Base-by-base conservation (phyloP, 495 filamentous ascomycete species). In the Penicillium lividum region DNA sequence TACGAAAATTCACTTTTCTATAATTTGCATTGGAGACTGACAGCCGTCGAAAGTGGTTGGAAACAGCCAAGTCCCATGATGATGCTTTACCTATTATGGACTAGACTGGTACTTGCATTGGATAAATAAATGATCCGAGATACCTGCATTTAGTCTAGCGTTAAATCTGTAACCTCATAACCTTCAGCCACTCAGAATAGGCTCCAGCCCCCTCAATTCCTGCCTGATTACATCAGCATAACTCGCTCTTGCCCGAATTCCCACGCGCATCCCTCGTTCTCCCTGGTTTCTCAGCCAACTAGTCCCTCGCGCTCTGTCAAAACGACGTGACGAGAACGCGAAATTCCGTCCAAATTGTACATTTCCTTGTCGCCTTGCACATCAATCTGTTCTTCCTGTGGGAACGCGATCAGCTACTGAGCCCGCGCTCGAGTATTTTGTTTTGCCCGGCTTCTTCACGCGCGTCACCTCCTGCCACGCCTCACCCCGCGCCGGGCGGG, bases 401-500 rank as follows among this genome's bases (percentile, higher is more conserved):
- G 34, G 34, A 31, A 58, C 49, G 34, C 47, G 36, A 59, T 53
- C 45, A 63, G 54, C 54, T 57, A 51, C 48, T 51, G n/a, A 42
- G 18, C 22, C 16, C 51, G 7, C 9, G 53, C 59, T 48, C 56
- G 60, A 68, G 61, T 59, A 60, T 64, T 65, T 74, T 75, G 69
- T 73, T 72, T 68, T 77, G 68, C 66, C 62, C 58, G 66, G 57
- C 68, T 56, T 58, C 22, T 53, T 34, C 51, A 36, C 51, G 70
- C 74, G 74, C 75, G 75, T 77, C 73, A 69, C 62, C 66, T 49
- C 54, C 63, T 73, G 67, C 56, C 56, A 71, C 67, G 63, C 71
- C 65, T 56, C 70, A 68, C 69, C 71, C 76, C 66, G 61, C 70
- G 68, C 73, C 66, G 71, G 73, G 74, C 72, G 73, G 72, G 73